These are phyloP conservation scores for Asterochloris erici DNA, from an alignment of 139 green algal species.

Conservation along the genomic window DNA sequence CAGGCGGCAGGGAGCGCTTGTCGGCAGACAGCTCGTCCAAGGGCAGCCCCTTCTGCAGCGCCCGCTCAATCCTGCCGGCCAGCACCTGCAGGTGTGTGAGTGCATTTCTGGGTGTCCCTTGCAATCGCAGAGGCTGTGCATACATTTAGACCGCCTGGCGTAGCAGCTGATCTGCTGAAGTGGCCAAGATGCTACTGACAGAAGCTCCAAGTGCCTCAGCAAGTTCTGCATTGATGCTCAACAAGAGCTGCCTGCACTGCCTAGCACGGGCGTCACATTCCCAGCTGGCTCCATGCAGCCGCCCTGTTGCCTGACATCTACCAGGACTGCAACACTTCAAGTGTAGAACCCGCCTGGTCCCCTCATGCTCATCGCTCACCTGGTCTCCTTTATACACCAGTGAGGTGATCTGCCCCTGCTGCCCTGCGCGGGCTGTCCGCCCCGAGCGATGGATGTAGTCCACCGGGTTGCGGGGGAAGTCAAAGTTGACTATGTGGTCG, in stretches of 20 bases:
- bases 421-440: slow-evolving; percentile 81
- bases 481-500: slow-evolving; percentile 97
- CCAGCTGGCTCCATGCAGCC: no score
- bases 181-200: no score
- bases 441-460: slow-evolving; percentile 94
- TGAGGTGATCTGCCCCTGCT: slow-evolving; percentile 60
- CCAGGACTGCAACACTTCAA: not conserved
- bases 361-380: no score
- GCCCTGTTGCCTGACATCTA: not conserved
- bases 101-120: no score
- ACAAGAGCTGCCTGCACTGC: no score
- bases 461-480: slow-evolving; percentile 87
- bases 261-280: no score
- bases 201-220: no score
- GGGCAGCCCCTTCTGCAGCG: slow-evolving; percentile 56
- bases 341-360: slow-evolving; percentile 1
- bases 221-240: no score
- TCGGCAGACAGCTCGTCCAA: slow-evolving; percentile 68
- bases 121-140: no score
- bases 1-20: slow-evolving; percentile 47
- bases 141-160: no score
- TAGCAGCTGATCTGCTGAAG: no score
- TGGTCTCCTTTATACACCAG: slow-evolving; percentile 69
- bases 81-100: slow-evolving; percentile 33
- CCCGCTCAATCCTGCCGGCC: slow-evolving; percentile 71